Evolutionary conservation across 2,329 filamentous ascomycete genomes (phyloP), one percentile per base, ranked within the genome.

Genomic region (Penicillium paneum): DNA sequence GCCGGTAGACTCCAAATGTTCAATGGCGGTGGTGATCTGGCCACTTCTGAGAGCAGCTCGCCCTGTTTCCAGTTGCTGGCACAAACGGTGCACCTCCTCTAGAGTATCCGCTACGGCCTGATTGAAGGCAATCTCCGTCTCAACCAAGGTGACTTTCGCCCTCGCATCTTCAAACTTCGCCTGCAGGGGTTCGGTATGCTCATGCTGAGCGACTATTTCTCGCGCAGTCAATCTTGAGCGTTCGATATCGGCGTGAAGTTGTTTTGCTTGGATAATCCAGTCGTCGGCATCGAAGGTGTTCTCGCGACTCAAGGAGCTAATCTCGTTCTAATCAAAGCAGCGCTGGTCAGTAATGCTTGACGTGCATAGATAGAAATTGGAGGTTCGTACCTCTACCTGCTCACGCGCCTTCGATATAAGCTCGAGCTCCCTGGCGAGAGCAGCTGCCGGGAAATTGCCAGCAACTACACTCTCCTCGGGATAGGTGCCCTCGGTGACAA

Each of bases 241-340:
- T 65, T 90, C 84, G 61, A 97, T 93, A 68, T 97, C 93, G 58
- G 87, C 83, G 71, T 96, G 90, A 8, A 97, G 82, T 49, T 87
- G 84, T 72, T 90, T 90, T 44, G 92, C 91, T 71, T 94, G 90
- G 48, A 81, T 77, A 53, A 95, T 89, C 93, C 93, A 97, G 48
- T 86, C 83, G 67, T 91, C 88, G 47, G 96, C 88, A 66, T 95
- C 88, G 36, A 86, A 83, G 53, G 87, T 88, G 17, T 86, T 88
- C 61, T 91, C 85, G 67, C 85, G 83, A 72, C 92, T 95, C 58
- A 94, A 83, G 21, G 78, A 73, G 60, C 86, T 87, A 55, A 97
- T 88, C 64, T 95, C 86, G 56, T 81, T 75, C 85, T 89, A 64
- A 43, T 39, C 15, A 31, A 35, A 35, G n/a, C 5, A 43, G 32